A percentile compares a stretch with the other conserved stretches of the same genome.
Conservation (phyloP, 108 stramenopile genomes). For the Cyclotella cryptica region DNA sequence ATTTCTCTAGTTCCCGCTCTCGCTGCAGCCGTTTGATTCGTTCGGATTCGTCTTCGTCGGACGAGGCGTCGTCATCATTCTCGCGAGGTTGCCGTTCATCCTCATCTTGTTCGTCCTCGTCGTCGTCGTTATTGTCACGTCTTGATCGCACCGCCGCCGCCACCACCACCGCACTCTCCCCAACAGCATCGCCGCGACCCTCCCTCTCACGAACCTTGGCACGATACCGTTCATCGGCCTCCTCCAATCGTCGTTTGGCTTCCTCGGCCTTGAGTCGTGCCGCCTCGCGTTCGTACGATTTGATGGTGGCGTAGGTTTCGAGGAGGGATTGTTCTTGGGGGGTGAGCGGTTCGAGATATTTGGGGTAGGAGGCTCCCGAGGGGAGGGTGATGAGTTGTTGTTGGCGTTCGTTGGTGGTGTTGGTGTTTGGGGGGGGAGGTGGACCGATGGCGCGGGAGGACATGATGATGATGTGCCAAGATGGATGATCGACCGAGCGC, state of each 20-base stretch:
- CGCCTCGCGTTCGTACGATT: constrained; percentile 71
- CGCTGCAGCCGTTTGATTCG: constrained; percentile 48
- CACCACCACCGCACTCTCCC: no score
- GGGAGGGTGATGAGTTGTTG: constrained; percentile 19
- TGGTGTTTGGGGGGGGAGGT: no score
- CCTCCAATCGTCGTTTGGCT: constrained; percentile 73
- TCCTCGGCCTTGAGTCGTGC: constrained; percentile 71
- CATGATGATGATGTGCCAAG: no score
- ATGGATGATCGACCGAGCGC: no score
- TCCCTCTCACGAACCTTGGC: constrained; percentile 44
- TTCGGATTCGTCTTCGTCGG: constrained; percentile 17
- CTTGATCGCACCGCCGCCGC: background rate
- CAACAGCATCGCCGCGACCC: constrained; percentile 23
- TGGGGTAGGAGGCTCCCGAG: constrained; percentile 41
- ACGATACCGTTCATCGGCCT: constrained; percentile 67
- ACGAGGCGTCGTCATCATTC: background rate
- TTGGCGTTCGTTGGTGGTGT: background rate
- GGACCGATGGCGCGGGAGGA: no score
- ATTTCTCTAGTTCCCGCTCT: constrained; percentile 57
- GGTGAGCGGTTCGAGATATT: constrained; percentile 73
- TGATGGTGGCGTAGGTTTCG: constrained; percentile 74
- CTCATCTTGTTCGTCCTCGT: background rate
- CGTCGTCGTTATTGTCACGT: background rate
- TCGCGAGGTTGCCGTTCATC: background rate
- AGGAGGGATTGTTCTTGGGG: constrained; percentile 66